phyloP scores from a whole-genome alignment of 257 asterid species.

The Misopates orontium region DNA sequence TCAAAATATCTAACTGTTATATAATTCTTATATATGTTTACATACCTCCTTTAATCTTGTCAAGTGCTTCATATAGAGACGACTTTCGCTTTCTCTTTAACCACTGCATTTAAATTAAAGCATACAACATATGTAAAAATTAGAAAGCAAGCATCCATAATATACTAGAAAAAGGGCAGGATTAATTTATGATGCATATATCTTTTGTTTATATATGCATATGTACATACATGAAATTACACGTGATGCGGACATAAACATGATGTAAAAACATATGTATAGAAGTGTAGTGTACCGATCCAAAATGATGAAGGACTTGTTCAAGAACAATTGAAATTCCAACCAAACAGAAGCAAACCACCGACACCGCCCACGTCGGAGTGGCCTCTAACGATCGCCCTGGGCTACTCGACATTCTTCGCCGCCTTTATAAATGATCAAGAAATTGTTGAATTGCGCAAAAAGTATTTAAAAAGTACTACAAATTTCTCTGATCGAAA shows the following conservation, averaged over 20 bases:
- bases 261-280: not conserved
- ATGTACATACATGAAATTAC: slow-evolving; percentile 15
- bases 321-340: slow-evolving; percentile 60
- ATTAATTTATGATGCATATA: no score
- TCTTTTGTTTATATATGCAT: not conserved
- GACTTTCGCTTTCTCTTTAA: slow-evolving; percentile 44
- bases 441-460: no score
- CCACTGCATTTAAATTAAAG: slow-evolving; percentile 47
- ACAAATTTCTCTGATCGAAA: no score
- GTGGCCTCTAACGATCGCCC: slow-evolving; percentile 69
- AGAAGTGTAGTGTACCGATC: slow-evolving; percentile 37
- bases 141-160: not conserved
- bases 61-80: slow-evolving; percentile 60
- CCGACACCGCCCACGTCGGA: slow-evolving; percentile 88
- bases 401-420: slow-evolving; percentile 23
- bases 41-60: slow-evolving; percentile 72
- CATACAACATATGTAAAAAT: not conserved
- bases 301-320: slow-evolving; percentile 49
- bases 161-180: no score
- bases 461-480: no score
- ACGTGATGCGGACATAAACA: not conserved
- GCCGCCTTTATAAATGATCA: no score
- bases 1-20: not conserved
- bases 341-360: slow-evolving; percentile 62
- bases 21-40: not conserved